A percentile compares a stretch with the other conserved stretches of the same genome.
phyloP scores from a whole-genome alignment of 306 rosid species.

The Argentina anserina region DNA sequence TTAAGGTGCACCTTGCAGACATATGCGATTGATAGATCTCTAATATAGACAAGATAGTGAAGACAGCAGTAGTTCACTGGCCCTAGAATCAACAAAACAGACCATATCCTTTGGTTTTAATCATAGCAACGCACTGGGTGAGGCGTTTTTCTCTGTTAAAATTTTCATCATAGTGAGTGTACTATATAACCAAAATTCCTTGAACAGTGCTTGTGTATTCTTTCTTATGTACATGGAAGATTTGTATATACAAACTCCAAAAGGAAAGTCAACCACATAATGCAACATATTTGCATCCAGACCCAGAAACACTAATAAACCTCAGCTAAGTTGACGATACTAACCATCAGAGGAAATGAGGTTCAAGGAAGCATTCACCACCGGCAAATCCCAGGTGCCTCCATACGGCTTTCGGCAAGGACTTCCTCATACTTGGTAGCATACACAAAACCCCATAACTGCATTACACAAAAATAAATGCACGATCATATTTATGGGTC shows the following conservation, averaged over 20 bases:
- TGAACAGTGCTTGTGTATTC: background rate
- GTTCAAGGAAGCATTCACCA: slow-evolving; percentile 39
- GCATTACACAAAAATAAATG: slow-evolving; percentile 28
- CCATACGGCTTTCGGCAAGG: slow-evolving; percentile 63
- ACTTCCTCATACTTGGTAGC: slow-evolving; percentile 74
- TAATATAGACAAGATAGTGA: no score
- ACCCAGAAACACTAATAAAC: slow-evolving; percentile 12
- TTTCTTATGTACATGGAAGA: background rate
- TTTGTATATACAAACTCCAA: background rate
- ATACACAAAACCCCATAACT: slow-evolving; percentile 93
- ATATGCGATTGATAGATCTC: no score
- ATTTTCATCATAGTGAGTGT: background rate
- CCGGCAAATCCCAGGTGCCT: slow-evolving; percentile 77
- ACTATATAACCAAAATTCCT: slow-evolving; percentile 2
- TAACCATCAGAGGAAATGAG: background rate
- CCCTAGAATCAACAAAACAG: no score
- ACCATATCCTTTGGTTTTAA: no score
- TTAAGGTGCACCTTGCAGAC: no score
- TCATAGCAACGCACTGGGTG: no score
- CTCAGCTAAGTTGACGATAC: background rate
- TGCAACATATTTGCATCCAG: slow-evolving; percentile 3
- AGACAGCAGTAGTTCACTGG: no score
- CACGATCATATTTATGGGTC: background rate
- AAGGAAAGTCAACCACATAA: background rate
- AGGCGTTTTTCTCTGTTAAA: background rate